Conservation (phyloP, 106 monocot genomes). For the Xerophyta viscosa region DNA sequence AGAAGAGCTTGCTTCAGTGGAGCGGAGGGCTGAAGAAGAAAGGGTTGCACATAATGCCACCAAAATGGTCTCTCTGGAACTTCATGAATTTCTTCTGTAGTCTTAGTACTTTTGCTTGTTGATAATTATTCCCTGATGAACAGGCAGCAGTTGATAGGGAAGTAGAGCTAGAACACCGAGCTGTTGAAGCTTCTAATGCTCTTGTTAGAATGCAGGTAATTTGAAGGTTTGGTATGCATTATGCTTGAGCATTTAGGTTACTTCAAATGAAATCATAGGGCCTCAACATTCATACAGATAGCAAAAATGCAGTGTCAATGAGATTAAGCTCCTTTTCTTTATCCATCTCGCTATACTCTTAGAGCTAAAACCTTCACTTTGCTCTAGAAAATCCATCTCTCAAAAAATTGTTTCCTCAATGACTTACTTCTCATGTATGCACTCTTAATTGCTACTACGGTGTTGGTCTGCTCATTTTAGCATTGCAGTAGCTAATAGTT, state of each 20-base stretch:
- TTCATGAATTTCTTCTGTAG: neutral
- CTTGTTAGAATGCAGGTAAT: conserved; percentile 94
- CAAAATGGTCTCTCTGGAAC: conserved; percentile 62
- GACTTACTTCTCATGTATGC: too few relatives aligned
- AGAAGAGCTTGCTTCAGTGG: conserved; percentile 83
- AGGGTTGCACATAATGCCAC: conserved; percentile 88
- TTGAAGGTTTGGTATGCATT: neutral
- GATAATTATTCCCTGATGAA: conserved; percentile 3
- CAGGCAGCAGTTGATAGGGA: conserved; percentile 98
- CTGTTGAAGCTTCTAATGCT: conserved; percentile 98
- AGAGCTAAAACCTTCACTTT: too few relatives aligned
- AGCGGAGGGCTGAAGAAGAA: conserved; percentile 92
- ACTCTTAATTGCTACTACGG: too few relatives aligned
- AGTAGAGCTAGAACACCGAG: conserved; percentile 92
- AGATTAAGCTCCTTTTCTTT: too few relatives aligned
- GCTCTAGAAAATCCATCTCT: too few relatives aligned
- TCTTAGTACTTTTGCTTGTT: conserved; percentile 8
- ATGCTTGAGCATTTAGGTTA: too few relatives aligned
- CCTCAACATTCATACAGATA: neutral
- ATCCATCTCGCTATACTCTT: too few relatives aligned
- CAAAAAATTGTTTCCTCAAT: too few relatives aligned
- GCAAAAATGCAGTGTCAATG: too few relatives aligned
- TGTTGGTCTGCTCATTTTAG: too few relatives aligned
- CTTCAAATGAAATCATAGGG: neutral
- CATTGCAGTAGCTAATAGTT: too few relatives aligned